Conservation (phyloP, 768 basidiomycete genomes). For the Boletus sp. region DNA sequence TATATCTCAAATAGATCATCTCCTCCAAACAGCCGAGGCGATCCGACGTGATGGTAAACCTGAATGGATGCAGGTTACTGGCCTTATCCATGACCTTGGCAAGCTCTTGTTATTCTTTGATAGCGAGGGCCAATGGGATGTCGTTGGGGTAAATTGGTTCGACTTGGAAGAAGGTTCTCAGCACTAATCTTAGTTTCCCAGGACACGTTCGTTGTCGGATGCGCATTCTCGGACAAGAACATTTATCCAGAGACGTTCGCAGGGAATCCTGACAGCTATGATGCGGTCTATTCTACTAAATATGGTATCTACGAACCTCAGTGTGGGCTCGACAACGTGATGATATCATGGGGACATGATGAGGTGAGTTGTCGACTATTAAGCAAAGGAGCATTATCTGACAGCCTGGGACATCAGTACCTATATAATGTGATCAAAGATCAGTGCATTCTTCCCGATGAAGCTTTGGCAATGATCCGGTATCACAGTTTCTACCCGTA, state of each 20-base stretch:
- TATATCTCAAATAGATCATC: slow-evolving; percentile 85
- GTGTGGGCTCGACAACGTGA: slow-evolving; percentile 83
- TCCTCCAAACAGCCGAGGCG: slow-evolving; percentile 90
- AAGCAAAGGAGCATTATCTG: neutral
- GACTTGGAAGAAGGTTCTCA: neutral
- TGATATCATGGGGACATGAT: slow-evolving; percentile 91
- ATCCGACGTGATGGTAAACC: slow-evolving; percentile 84
- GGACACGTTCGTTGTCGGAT: slow-evolving; percentile 83
- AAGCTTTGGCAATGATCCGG: slow-evolving; percentile 87
- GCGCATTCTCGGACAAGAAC: slow-evolving; percentile 80
- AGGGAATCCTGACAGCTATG: slow-evolving; percentile 66
- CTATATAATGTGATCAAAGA: slow-evolving; percentile 81
- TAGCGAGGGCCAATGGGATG: slow-evolving; percentile 91
- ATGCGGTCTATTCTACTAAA: slow-evolving; percentile 66
- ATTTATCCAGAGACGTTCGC: slow-evolving; percentile 78
- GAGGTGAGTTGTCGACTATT: slow-evolving; percentile 53
- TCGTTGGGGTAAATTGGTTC: slow-evolving; percentile 67
- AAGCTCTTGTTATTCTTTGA: slow-evolving; percentile 84
- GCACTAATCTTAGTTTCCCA: slow-evolving; percentile 19
- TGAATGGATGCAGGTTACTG: slow-evolving; percentile 91
- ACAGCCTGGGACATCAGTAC: slow-evolving; percentile 47
- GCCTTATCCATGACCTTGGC: slow-evolving; percentile 86
- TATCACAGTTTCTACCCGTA: slow-evolving; percentile 94
- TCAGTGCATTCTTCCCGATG: slow-evolving; percentile 76
- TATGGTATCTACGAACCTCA: slow-evolving; percentile 75